phyloP scores from a whole-genome alignment of 176 grass and related monocot species.

The Rhynchospora breviuscula region DNA sequence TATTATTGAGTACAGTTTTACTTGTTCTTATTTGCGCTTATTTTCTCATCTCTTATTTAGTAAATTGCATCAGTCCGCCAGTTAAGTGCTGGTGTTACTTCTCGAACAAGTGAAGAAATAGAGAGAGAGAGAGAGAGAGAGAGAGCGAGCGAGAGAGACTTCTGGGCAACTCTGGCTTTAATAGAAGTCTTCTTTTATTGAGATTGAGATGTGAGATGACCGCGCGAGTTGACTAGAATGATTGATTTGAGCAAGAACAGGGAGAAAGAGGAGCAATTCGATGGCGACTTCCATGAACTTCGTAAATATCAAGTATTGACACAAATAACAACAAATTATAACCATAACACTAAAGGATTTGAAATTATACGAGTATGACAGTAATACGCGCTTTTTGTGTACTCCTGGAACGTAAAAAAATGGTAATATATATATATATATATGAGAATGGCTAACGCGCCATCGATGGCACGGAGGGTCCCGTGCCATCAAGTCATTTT shows the following conservation, averaged over 20 bases:
- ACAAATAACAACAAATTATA: neutral
- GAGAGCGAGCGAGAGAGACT: neutral
- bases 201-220: neutral
- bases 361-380: too few species aligned
- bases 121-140: neutral
- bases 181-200: neutral
- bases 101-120: neutral
- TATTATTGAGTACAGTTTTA: neutral
- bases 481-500: too few species aligned
- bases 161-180: neutral
- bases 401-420: too few species aligned
- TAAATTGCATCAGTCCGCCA: neutral
- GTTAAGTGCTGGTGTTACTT: neutral
- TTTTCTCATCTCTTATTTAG: neutral
- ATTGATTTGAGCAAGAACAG: neutral
- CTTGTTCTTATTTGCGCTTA: neutral
- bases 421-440: too few species aligned
- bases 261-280: neutral
- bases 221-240: neutral
- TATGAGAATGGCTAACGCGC: too few species aligned
- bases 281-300: neutral
- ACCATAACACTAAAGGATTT: too few species aligned
- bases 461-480: too few species aligned
- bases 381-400: too few species aligned
- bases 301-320: neutral